Conservation (phyloP, 345 rosid species). For the Dimocarpus longan region DNA sequence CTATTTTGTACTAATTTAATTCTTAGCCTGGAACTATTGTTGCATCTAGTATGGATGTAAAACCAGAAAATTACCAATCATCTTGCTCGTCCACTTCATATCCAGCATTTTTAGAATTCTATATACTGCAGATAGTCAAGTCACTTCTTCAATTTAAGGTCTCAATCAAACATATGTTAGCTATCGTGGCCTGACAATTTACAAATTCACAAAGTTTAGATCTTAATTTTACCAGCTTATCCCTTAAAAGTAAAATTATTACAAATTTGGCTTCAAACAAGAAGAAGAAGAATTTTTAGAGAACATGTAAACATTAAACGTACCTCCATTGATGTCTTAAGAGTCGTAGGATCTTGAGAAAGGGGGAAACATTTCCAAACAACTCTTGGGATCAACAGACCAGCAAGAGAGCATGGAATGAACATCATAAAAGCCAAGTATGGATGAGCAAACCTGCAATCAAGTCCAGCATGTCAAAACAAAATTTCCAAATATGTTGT, state of each 20-base stretch:
- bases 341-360: slow-evolving; percentile 56
- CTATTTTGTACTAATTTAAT: background rate
- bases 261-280: slow-evolving; percentile 2
- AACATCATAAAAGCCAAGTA: slow-evolving; percentile 87
- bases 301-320: slow-evolving; percentile 19
- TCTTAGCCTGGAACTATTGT: background rate
- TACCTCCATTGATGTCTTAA: slow-evolving; percentile 73
- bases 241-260: background rate
- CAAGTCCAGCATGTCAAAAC: slow-evolving; percentile 13
- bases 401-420: slow-evolving; percentile 76
- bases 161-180: slow-evolving; percentile 3
- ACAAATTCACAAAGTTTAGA: slow-evolving; percentile 11
- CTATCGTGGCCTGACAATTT: background rate
- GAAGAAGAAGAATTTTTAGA: background rate
- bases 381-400: slow-evolving; percentile 73
- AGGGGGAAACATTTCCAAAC: slow-evolving; percentile 56
- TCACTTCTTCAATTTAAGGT: background rate
- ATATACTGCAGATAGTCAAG: background rate
- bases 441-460: slow-evolving; percentile 93
- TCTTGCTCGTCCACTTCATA: background rate
- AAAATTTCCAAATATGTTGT: slow-evolving; percentile 10
- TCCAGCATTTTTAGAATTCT: slow-evolving; percentile 1
- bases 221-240: background rate
- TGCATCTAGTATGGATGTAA: background rate
- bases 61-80: background rate